These are phyloP conservation scores for Stentor coeruleus DNA, from an alignment of 73 alveolate species.

Conservation along the genomic window DNA sequence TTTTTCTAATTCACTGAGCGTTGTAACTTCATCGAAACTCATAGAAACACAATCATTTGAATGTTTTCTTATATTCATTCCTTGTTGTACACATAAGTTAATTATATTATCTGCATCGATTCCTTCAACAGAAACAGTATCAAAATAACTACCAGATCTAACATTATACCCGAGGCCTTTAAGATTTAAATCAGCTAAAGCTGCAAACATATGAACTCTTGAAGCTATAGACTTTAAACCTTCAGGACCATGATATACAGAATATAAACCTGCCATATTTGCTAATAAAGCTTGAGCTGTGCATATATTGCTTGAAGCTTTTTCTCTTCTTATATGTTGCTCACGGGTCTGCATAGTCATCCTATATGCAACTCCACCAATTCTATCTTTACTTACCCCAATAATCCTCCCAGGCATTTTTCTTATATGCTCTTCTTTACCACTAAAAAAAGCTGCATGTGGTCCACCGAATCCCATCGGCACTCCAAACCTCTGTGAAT, in stretches of 20 bases:
- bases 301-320: conserved; percentile 90
- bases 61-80: conserved; percentile 64
- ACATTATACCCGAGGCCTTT: conserved; percentile 39
- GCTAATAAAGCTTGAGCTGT: conserved; percentile 94
- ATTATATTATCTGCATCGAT: conserved; percentile 24
- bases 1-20: conserved; percentile 54
- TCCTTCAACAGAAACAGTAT: background rate
- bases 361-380: conserved; percentile 74
- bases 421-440: conserved; percentile 69
- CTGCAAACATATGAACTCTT: conserved; percentile 60
- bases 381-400: conserved; percentile 78
- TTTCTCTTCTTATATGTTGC: conserved; percentile 91
- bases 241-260: conserved; percentile 37
- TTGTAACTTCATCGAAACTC: conserved; percentile 80
- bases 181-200: conserved; percentile 32
- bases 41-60: conserved; percentile 49
- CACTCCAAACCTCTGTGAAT: conserved; percentile 87
- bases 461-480: conserved; percentile 98
- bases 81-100: conserved; percentile 14
- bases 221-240: conserved; percentile 73
- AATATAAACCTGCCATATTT: conserved; percentile 83
- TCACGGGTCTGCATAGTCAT: conserved; percentile 95
- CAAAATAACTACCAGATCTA: conserved; percentile 30
- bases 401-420: conserved; percentile 95
- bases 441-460: conserved; percentile 90